Percentiles rank a stretch among this genome's conserved stretches.
Evolutionary conservation across 495 filamentous ascomycete genomes (phyloP).

Genomic region (Xylaria intraflava): DNA sequence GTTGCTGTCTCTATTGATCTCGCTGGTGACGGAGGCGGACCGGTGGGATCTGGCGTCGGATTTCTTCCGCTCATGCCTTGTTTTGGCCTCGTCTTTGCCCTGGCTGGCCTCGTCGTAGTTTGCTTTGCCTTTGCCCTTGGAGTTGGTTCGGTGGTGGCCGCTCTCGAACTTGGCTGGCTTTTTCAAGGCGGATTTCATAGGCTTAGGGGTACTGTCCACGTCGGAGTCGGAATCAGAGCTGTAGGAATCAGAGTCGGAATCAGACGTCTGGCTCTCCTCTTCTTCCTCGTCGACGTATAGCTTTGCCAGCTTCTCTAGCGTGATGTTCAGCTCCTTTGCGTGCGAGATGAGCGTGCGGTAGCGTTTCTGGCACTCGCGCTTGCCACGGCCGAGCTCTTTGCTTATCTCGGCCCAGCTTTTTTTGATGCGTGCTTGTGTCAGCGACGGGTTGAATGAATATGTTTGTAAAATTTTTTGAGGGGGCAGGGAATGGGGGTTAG

Average conservation of each 20-base stretch:
- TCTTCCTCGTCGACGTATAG: slow-evolving; percentile 5
- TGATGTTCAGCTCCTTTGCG: slow-evolving; percentile 6
- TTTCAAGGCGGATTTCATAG: too few relatives aligned
- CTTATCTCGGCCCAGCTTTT: slow-evolving; percentile 17
- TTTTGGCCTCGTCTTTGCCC: neutral
- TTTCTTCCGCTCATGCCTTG: too few relatives aligned
- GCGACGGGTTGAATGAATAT: neutral
- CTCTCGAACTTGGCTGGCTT: too few relatives aligned
- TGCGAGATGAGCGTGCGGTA: slow-evolving; percentile 6
- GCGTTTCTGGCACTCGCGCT: slow-evolving; percentile 16
- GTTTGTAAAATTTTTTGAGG: neutral
- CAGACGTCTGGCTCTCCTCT: too few relatives aligned
- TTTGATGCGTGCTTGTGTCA: neutral
- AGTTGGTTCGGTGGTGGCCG: too few relatives aligned
- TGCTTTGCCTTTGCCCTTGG: too few relatives aligned
- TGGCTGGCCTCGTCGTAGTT: neutral
- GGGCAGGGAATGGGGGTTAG: neutral
- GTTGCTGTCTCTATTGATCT: neutral
- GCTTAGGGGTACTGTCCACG: too few relatives aligned
- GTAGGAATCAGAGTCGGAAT: too few relatives aligned
- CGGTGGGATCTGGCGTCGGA: neutral
- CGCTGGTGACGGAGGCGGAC: neutral
- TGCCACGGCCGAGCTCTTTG: slow-evolving; percentile 5
- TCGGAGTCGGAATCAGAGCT: too few relatives aligned
- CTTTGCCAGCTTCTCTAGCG: slow-evolving; percentile 2